Conservation (phyloP, 208 protist genomes). For the Plasmodiophora brassicae region DNA sequence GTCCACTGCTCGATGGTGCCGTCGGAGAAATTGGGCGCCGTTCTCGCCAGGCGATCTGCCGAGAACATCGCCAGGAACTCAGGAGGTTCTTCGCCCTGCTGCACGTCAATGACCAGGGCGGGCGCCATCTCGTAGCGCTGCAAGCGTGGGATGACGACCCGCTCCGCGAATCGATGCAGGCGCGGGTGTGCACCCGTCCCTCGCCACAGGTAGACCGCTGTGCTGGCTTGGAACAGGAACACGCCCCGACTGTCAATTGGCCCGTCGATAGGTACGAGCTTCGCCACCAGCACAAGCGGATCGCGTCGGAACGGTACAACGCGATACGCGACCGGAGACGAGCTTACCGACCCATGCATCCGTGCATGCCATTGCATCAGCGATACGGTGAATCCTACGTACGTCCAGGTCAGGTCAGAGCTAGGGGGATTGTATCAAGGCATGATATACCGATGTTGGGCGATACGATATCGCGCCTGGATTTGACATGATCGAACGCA, state of each 20-base stretch:
- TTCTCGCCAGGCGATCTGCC: too few relatives aligned
- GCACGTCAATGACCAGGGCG: background rate
- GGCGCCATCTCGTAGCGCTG: background rate
- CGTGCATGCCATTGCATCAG: background rate
- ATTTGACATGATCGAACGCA: slow-evolving; percentile 53
- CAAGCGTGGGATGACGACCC: background rate
- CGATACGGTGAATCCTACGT: slow-evolving; percentile 8
- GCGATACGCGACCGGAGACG: background rate
- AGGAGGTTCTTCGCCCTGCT: background rate
- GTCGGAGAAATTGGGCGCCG: background rate
- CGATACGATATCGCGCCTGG: background rate
- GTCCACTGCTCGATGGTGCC: background rate
- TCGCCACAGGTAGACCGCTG: background rate
- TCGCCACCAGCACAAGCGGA: background rate
- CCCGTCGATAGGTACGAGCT: background rate
- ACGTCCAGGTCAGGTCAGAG: too few relatives aligned
- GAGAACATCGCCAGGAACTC: background rate
- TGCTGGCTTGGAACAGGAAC: background rate
- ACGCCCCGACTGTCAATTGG: background rate
- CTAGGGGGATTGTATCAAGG: too few relatives aligned
- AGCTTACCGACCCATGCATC: background rate
- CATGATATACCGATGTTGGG: too few relatives aligned
- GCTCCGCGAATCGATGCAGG: background rate
- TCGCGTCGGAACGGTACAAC: background rate
- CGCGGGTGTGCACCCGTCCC: background rate